Conservation (phyloP, 2,329 filamentous ascomycete species). For the Pezicula rhizophila region DNA sequence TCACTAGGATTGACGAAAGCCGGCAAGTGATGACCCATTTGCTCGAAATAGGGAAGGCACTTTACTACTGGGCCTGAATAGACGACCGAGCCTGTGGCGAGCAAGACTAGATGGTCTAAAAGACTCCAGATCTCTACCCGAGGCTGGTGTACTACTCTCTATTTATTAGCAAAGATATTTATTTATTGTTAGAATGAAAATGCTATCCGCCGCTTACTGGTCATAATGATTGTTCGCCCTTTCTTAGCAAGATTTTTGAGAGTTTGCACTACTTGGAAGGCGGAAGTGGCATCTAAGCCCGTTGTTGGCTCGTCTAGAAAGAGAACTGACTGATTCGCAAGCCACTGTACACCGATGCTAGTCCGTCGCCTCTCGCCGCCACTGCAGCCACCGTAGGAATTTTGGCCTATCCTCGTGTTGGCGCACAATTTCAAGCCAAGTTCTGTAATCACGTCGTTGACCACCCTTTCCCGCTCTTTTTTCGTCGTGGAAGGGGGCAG, state of each 20-base stretch:
- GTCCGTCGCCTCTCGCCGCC: slow-evolving; percentile 69
- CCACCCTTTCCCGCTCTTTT: slow-evolving; percentile 25
- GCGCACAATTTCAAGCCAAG: neutral
- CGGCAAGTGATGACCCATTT: neutral
- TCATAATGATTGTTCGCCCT: slow-evolving; percentile 62
- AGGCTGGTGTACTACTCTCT: slow-evolving; percentile 52
- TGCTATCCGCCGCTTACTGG: slow-evolving; percentile 29
- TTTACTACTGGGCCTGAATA: slow-evolving; percentile 47
- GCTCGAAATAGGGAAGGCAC: neutral
- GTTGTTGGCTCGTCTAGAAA: slow-evolving; percentile 74
- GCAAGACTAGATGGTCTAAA: slow-evolving; percentile 62
- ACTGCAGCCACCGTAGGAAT: slow-evolving; percentile 51
- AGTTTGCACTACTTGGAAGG: slow-evolving; percentile 63
- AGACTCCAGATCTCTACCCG: slow-evolving; percentile 70
- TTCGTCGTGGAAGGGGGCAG: slow-evolving; percentile 52
- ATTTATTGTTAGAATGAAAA: too few relatives aligned
- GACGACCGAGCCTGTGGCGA: slow-evolving; percentile 58
- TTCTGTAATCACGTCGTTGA: neutral
- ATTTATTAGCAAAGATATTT: too few relatives aligned
- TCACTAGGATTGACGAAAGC: neutral
- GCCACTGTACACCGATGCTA: slow-evolving; percentile 67
- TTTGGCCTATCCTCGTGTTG: neutral
- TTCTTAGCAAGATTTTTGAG: slow-evolving; percentile 59
- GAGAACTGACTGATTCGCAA: slow-evolving; percentile 67
- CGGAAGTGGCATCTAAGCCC: slow-evolving; percentile 66